Evolutionary conservation across 2,329 filamentous ascomycete genomes (phyloP).

Genomic region (Emmonsiellopsis sp.): DNA sequence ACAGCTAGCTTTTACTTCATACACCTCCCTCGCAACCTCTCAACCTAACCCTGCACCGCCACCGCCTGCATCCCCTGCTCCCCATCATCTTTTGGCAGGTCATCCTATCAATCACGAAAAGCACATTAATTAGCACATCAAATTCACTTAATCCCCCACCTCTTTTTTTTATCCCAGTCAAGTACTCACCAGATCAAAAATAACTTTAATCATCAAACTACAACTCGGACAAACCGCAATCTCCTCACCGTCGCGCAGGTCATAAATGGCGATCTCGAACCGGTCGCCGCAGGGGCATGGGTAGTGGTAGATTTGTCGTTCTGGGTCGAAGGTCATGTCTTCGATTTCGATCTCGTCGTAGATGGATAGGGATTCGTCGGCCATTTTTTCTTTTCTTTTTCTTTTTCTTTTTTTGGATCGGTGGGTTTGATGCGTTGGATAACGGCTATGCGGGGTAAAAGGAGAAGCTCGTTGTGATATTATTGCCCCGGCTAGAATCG

Average conservation of each 20-base stretch:
- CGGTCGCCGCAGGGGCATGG: constrained; percentile 95
- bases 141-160: neutral
- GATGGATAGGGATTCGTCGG: constrained; percentile 61
- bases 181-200: constrained; percentile 68
- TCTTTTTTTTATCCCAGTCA: neutral
- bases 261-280: constrained; percentile 80
- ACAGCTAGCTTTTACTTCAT: neutral
- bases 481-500: no score
- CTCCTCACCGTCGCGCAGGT: constrained; percentile 80
- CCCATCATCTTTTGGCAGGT: constrained; percentile 41
- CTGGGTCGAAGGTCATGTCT: constrained; percentile 86
- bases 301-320: constrained; percentile 83
- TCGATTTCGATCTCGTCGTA: constrained; percentile 99
- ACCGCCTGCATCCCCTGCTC: constrained; percentile 12
- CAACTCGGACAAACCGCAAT: constrained; percentile 97
- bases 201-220: constrained; percentile 91
- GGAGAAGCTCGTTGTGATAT: no score
- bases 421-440: neutral
- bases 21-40: constrained; percentile 7
- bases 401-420: neutral
- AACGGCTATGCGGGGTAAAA: no score
- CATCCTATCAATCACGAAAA: constrained; percentile 35
- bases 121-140: neutral
- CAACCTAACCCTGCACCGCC: constrained; percentile 33
- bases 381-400: constrained; percentile 37